These are phyloP conservation scores for Sclerotinia minor DNA, from an alignment of 2,329 filamentous ascomycete genomes.

Conservation along the genomic window DNA sequence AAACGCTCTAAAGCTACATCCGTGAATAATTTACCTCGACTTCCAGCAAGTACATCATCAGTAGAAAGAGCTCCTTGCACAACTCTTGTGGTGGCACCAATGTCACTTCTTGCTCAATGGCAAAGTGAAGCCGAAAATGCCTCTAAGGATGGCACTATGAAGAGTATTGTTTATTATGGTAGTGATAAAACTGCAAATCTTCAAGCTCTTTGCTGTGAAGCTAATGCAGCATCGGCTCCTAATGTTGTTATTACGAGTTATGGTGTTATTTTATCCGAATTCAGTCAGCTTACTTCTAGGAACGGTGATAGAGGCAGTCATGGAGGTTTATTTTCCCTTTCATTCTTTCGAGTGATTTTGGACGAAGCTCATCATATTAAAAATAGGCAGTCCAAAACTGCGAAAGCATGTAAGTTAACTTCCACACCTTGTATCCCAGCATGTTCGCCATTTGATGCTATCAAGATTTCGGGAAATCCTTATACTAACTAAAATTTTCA, in stretches of 20 bases:
- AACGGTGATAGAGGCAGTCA: constrained; percentile 65
- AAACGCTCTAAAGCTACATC: constrained; percentile 40
- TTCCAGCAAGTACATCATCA: constrained; percentile 57
- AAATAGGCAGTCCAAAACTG: constrained; percentile 84
- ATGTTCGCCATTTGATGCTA: neutral
- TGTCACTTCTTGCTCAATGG: constrained; percentile 96
- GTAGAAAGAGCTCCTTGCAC: constrained; percentile 77
- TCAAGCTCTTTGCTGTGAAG: constrained; percentile 72
- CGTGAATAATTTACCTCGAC: constrained; percentile 61
- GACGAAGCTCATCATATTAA: constrained; percentile 97
- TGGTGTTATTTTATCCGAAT: constrained; percentile 87
- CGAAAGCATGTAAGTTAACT: constrained; percentile 68
- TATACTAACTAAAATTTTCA: constrained; percentile 3
- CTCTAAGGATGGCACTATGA: constrained; percentile 79
- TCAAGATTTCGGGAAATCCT: neutral
- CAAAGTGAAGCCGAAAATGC: constrained; percentile 92
- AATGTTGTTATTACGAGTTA: constrained; percentile 95
- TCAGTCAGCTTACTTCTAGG: constrained; percentile 68
- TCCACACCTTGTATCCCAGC: too few relatives aligned
- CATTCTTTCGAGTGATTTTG: constrained; percentile 92
- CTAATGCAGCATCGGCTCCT: constrained; percentile 73
- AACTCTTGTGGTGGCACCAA: constrained; percentile 92
- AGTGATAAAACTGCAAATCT: constrained; percentile 79
- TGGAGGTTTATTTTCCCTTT: constrained; percentile 81
- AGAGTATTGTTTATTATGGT: constrained; percentile 88